Percentiles rank a stretch among this genome's conserved stretches.
phyloP scores from a whole-genome alignment of 179 eudicot genomes.

The Patellifolia procumbens region DNA sequence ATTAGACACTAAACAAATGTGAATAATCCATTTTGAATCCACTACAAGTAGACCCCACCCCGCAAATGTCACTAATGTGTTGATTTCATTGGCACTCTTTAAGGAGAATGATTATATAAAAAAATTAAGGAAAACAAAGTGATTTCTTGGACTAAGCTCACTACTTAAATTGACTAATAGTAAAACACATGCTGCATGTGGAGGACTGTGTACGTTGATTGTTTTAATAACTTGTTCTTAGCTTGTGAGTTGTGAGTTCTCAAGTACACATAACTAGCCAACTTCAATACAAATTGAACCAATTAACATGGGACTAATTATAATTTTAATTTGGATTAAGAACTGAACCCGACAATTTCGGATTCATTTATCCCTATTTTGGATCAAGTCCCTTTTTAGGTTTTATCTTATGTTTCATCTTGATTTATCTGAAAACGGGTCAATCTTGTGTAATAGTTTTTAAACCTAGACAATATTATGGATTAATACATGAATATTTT shows the following conservation, averaged over 20 bases:
- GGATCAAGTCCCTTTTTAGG: neutral
- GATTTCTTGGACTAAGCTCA: constrained; percentile 53
- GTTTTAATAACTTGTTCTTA: too few relatives aligned
- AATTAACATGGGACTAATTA: constrained; percentile 17
- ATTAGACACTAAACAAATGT: constrained; percentile 10
- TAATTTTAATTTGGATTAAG: neutral
- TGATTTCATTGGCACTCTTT: constrained; percentile 23
- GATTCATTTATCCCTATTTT: neutral
- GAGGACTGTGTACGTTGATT: constrained; percentile 58
- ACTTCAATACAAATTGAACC: constrained; percentile 3
- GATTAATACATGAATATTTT: too few relatives aligned
- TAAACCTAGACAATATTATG: too few relatives aligned
- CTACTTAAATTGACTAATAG: constrained; percentile 47
- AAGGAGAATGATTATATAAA: constrained; percentile 3
- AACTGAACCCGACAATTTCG: neutral
- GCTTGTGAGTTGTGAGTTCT: constrained; percentile 17
- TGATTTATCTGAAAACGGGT: too few relatives aligned
- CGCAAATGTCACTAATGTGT: constrained; percentile 1
- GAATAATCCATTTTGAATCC: constrained; percentile 1
- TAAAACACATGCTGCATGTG: constrained; percentile 66
- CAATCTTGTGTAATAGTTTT: too few relatives aligned
- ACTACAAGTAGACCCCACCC: constrained; percentile 12
- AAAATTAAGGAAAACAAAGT: constrained; percentile 42
- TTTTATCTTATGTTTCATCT: too few relatives aligned
- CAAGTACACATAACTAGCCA: neutral